Evolutionary conservation across 495 filamentous ascomycete species (phyloP).

Genomic region (Penicillium simplicissimum): DNA sequence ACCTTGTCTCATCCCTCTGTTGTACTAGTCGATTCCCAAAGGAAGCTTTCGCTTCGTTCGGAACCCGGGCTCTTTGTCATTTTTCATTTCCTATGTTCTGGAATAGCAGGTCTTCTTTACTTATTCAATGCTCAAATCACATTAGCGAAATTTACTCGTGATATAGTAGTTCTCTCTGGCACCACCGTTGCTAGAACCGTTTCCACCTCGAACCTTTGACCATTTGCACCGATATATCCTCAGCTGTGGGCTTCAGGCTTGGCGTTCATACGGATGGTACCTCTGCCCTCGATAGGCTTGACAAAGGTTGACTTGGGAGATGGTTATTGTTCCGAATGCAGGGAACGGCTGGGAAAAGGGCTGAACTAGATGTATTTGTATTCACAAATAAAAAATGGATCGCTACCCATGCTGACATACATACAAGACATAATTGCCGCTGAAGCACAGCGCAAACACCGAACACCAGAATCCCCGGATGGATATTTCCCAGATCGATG

Average conservation of each 20-base stretch:
- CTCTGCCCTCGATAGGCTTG: neutral
- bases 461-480: conserved; percentile 34
- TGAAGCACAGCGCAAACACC: conserved; percentile 35
- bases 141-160: conserved; percentile 3
- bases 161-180: neutral
- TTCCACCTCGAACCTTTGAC: neutral
- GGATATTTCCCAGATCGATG: conserved; percentile 36
- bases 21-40: conserved; percentile 40
- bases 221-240: neutral
- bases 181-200: neutral
- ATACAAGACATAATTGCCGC: conserved; percentile 35
- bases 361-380: conserved; percentile 30
- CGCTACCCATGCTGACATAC: conserved; percentile 38
- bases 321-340: neutral
- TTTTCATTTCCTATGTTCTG: conserved; percentile 30
- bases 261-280: neutral
- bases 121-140: conserved; percentile 15
- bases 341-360: neutral
- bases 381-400: conserved; percentile 35
- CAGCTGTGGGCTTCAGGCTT: neutral
- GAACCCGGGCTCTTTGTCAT: conserved; percentile 19
- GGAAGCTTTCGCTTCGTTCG: conserved; percentile 18
- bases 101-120: conserved; percentile 29
- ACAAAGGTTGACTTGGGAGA: neutral
- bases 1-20: conserved; percentile 36